Conservation (phyloP, 2,329 filamentous ascomycete species). For the Exserohilum turcica region DNA sequence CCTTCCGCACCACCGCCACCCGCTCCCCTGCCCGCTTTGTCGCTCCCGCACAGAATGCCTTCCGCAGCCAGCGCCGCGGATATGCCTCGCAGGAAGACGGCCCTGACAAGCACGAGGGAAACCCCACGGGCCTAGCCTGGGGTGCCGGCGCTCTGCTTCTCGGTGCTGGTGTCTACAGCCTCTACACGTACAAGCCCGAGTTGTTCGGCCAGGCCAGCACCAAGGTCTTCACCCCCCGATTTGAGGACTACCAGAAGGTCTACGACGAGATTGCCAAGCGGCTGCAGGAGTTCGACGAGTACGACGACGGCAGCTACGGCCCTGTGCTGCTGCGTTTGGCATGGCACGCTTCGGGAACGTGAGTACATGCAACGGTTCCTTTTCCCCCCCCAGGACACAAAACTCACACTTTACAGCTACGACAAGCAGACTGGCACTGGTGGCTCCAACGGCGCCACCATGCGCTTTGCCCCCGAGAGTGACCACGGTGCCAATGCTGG, state of each 20-base stretch:
- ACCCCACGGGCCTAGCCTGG: constrained; percentile 48
- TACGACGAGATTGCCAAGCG: constrained; percentile 83
- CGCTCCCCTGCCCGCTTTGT: constrained; percentile 62
- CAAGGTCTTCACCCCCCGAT: constrained; percentile 70
- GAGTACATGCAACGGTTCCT: constrained; percentile 18
- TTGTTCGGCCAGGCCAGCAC: constrained; percentile 42
- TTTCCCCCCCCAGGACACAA: too few species aligned
- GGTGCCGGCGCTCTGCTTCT: constrained; percentile 40
- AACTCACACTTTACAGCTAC: constrained; percentile 55
- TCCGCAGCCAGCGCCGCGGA: constrained; percentile 78
- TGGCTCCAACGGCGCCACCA: constrained; percentile 94
- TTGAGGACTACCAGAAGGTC: constrained; percentile 92
- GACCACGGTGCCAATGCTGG: constrained; percentile 95
- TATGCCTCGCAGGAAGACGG: constrained; percentile 69
- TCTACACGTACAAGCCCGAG: constrained; percentile 63
- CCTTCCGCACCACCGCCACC: constrained; percentile 63
- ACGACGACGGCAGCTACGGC: constrained; percentile 95
- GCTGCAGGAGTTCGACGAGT: constrained; percentile 88
- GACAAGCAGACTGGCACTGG: constrained; percentile 87
- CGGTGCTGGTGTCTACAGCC: constrained; percentile 35
- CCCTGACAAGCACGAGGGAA: constrained; percentile 55
- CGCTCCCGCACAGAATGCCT: constrained; percentile 65
- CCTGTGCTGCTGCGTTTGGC: constrained; percentile 88
- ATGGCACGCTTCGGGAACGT: constrained; percentile 91
- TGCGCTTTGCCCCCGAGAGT: constrained; percentile 89